phyloP scores from a whole-genome alignment of 2,329 filamentous ascomycete species.

The Xylaria sp. region DNA sequence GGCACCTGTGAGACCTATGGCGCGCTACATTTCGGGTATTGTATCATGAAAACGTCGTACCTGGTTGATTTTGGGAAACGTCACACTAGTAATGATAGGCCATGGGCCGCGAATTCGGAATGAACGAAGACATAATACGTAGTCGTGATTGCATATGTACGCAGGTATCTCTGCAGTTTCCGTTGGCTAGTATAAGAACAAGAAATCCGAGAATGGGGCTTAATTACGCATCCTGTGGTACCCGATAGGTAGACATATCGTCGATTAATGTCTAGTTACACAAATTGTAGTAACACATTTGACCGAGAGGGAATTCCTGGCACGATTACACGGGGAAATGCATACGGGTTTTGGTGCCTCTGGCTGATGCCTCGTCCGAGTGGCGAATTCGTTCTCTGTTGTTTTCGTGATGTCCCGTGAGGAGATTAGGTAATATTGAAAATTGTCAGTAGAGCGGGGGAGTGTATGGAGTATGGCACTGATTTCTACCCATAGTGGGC shows the following conservation, averaged over 20 bases:
- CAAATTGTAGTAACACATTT: constrained; percentile 11
- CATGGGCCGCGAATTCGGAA: not conserved
- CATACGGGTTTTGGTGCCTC: not conserved
- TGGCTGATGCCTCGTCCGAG: not conserved
- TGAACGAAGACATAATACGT: not conserved
- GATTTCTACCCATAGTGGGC: too few relatives aligned
- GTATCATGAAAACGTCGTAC: not conserved
- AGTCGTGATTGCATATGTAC: too few relatives aligned
- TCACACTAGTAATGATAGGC: not conserved
- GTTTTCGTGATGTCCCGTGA: too few relatives aligned
- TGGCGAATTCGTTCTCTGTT: too few relatives aligned
- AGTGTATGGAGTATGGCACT: too few relatives aligned
- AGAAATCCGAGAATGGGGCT: not conserved
- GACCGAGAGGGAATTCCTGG: constrained; percentile 9
- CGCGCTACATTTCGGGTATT: not conserved
- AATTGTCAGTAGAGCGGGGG: too few relatives aligned
- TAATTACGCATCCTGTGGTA: not conserved
- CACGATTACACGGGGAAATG: not conserved
- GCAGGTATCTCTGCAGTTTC: too few relatives aligned
- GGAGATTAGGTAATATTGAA: too few relatives aligned
- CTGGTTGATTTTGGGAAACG: not conserved
- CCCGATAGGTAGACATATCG: not conserved
- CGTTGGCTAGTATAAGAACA: not conserved
- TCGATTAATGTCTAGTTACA: not conserved
- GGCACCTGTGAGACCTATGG: not conserved